Conservation (phyloP, 768 basidiomycete species). For the Erythrobasidium yunnanense region DNA sequence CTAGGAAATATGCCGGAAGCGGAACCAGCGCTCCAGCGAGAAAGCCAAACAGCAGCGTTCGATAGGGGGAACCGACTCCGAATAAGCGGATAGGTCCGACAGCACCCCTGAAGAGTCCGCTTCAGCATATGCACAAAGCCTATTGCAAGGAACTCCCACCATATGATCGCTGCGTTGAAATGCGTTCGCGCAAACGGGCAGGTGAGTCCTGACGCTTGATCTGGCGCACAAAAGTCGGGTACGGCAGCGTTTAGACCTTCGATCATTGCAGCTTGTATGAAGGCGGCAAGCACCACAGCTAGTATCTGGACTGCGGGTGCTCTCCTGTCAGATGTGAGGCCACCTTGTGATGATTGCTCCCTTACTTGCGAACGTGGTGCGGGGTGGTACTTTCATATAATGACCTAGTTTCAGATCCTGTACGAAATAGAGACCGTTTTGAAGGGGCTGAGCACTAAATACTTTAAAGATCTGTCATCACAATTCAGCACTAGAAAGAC, state of each 20-base stretch:
- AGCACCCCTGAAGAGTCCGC: constrained; percentile 42
- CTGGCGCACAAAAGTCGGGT: constrained; percentile 43
- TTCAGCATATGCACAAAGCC: not conserved
- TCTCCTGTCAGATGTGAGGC: not conserved
- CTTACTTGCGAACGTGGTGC: constrained; percentile 62
- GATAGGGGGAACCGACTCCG: constrained; percentile 49
- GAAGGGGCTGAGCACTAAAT: constrained; percentile 68
- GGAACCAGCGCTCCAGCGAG: constrained; percentile 70
- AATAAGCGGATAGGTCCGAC: constrained; percentile 47
- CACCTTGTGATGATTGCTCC: not conserved
- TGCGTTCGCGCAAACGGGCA: constrained; percentile 80
- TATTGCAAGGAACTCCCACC: constrained; percentile 54
- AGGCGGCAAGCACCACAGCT: constrained; percentile 37
- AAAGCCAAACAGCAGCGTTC: constrained; percentile 64
- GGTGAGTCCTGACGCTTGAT: constrained; percentile 42
- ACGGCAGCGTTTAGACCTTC: constrained; percentile 42
- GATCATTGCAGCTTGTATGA: constrained; percentile 45
- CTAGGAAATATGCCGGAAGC: constrained; percentile 69
- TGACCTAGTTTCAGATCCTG: constrained; percentile 81
- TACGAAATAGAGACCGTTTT: constrained; percentile 62
- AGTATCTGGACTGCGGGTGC: constrained; percentile 10
- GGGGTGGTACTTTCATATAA: constrained; percentile 89
- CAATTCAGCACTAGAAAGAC: not conserved
- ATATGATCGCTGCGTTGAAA: constrained; percentile 80
- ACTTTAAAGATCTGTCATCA: constrained; percentile 62